A percentile compares a stretch with the other conserved stretches of the same genome.
These are phyloP conservation scores for Podila clonocystis DNA, from an alignment of 192 early-diverging fungal species.

Conservation along the genomic window DNA sequence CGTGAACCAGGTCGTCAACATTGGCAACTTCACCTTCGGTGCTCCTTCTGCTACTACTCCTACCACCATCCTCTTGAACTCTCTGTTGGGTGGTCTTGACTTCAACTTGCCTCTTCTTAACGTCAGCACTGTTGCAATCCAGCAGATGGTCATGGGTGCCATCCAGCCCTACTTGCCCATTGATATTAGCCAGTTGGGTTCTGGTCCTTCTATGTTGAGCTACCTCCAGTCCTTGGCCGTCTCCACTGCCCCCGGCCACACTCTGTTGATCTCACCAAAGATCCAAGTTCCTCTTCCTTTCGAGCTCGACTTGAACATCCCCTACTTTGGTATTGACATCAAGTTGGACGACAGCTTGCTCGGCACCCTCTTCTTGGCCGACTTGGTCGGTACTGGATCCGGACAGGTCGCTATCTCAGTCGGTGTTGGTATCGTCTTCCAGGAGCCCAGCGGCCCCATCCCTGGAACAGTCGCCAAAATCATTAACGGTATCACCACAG, in stretches of 20 bases:
- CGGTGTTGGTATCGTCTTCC: constrained; percentile 43
- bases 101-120: constrained; percentile 42
- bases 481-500: constrained; percentile 32
- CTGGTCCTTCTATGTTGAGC: constrained; percentile 15
- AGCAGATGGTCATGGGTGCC: constrained; percentile 21
- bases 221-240: constrained; percentile 37
- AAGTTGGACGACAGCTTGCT: constrained; percentile 34
- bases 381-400: constrained; percentile 34
- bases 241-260: constrained; percentile 44
- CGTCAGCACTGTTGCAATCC: constrained; percentile 39
- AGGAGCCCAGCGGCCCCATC: constrained; percentile 28
- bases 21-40: constrained; percentile 48
- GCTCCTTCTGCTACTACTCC: constrained; percentile 15
- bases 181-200: constrained; percentile 29
- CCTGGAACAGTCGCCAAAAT: constrained; percentile 34
- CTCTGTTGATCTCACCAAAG: constrained; percentile 38
- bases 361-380: constrained; percentile 31
- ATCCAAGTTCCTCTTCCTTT: constrained; percentile 38
- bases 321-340: constrained; percentile 42
- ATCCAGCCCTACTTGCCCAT: constrained; percentile 34
- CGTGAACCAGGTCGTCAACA: constrained; percentile 41
- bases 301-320: constrained; percentile 40
- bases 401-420: constrained; percentile 41
- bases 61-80: constrained; percentile 25
- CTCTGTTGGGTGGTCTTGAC: constrained; percentile 24